Conservation (phyloP, 2,329 filamentous ascomycete species). For the Penicillium sp. region DNA sequence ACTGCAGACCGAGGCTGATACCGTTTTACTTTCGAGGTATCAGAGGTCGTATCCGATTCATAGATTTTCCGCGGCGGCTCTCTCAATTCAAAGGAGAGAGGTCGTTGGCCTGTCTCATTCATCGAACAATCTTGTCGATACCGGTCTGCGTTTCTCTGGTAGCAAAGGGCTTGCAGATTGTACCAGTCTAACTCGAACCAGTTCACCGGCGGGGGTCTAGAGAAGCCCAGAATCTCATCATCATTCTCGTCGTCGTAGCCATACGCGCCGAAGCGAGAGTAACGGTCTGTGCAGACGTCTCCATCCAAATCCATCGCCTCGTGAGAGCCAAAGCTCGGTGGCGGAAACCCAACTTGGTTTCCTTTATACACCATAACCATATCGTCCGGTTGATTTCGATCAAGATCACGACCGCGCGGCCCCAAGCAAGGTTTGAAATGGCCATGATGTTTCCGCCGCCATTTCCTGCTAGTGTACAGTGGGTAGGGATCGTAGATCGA, state of each 20-base stretch:
- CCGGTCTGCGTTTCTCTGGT: slow-evolving; percentile 65
- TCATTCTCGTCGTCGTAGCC: slow-evolving; percentile 33
- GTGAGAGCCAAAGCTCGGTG: slow-evolving; percentile 64
- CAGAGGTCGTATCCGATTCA: background rate
- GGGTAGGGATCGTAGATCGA: slow-evolving; percentile 69
- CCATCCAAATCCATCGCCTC: slow-evolving; percentile 60
- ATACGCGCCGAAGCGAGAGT: slow-evolving; percentile 66
- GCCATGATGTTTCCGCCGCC: slow-evolving; percentile 45
- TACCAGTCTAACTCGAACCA: slow-evolving; percentile 73
- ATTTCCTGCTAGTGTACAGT: slow-evolving; percentile 63
- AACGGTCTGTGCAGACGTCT: slow-evolving; percentile 66
- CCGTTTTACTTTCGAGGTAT: slow-evolving; percentile 5
- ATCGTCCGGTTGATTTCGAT: slow-evolving; percentile 20
- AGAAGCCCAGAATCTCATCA: slow-evolving; percentile 25
- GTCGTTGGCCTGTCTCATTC: slow-evolving; percentile 14
- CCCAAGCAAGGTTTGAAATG: slow-evolving; percentile 20
- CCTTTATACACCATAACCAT: slow-evolving; percentile 27
- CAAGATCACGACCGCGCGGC: slow-evolving; percentile 21
- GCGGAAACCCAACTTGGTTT: slow-evolving; percentile 52
- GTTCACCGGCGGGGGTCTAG: slow-evolving; percentile 25
- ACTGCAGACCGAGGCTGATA: slow-evolving; percentile 63
- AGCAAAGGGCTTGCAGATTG: slow-evolving; percentile 65
- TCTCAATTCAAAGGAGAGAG: slow-evolving; percentile 17
- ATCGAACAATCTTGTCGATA: slow-evolving; percentile 45
- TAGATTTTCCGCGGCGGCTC: slow-evolving; percentile 9